These are phyloP conservation scores for Podosphaera fusca DNA, from an alignment of 2,329 filamentous ascomycete species.

Conservation along the genomic window DNA sequence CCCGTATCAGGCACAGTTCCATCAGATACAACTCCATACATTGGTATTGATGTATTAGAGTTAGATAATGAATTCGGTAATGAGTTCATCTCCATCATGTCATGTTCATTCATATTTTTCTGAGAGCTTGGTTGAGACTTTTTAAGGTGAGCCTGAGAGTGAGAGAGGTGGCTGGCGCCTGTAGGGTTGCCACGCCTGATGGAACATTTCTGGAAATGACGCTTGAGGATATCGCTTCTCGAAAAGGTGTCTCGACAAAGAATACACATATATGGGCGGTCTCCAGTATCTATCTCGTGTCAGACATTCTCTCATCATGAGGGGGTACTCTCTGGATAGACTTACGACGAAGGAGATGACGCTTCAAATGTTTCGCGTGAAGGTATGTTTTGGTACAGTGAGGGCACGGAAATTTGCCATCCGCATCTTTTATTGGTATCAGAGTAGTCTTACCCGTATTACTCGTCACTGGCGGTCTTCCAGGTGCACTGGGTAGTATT, in stretches of 20 bases:
- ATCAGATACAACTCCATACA: conserved; percentile 30
- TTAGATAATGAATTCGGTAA: conserved; percentile 29
- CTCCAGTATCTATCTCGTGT: conserved; percentile 55
- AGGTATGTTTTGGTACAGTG: conserved; percentile 97
- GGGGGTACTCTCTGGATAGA: conserved; percentile 14
- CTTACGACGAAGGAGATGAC: conserved; percentile 89
- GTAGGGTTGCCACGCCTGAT: conserved; percentile 89
- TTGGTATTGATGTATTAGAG: conserved; percentile 33
- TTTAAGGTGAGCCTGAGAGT: conserved; percentile 74
- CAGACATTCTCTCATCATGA: neutral
- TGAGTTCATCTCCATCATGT: conserved; percentile 30
- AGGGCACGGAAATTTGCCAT: conserved; percentile 93
- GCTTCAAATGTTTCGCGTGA: conserved; percentile 91
- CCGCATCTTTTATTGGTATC: conserved; percentile 83
- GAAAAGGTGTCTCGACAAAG: conserved; percentile 96
- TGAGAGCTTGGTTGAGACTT: conserved; percentile 38
- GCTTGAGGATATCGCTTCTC: conserved; percentile 91
- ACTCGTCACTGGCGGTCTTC: conserved; percentile 51
- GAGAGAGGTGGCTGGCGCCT: conserved; percentile 79
- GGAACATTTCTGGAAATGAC: conserved; percentile 98
- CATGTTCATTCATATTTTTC: conserved; percentile 32
- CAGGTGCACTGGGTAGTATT: conserved; percentile 75
- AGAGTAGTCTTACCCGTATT: conserved; percentile 58
- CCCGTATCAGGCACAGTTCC: conserved; percentile 14
- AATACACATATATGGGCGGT: conserved; percentile 94